A percentile compares a stretch with the other conserved stretches of the same genome.
Conservation (phyloP, 345 rosid species). For the Clarkia xantiana region DNA sequence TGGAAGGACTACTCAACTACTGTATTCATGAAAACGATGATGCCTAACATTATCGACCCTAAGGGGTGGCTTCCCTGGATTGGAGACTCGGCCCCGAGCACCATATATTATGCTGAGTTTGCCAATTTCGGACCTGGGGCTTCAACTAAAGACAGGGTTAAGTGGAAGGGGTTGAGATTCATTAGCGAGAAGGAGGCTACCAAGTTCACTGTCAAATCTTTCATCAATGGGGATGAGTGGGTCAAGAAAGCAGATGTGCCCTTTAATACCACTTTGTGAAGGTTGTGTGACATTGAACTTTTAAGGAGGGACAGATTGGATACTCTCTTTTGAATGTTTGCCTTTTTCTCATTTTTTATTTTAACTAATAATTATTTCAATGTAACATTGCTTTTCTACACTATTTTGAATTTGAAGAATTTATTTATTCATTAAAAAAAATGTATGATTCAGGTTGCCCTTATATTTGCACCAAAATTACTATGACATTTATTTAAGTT, state of each 20-base stretch:
- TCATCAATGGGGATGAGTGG: constrained; percentile 47
- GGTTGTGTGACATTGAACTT: no score
- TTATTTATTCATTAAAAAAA: no score
- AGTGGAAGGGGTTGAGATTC: constrained; percentile 48
- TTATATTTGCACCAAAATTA: no score
- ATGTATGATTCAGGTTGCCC: no score
- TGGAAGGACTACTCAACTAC: constrained; percentile 64
- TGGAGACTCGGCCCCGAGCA: constrained; percentile 43
- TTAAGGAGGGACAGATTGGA: no score
- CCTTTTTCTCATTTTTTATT: no score
- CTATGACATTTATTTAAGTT: no score
- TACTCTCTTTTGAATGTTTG: no score
- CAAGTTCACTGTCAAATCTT: constrained; percentile 38
- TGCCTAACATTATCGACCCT: constrained; percentile 36
- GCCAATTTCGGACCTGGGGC: constrained; percentile 41
- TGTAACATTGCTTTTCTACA: no score
- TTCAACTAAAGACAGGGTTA: constrained; percentile 35
- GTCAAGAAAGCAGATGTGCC: constrained; percentile 20
- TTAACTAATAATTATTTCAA: no score
- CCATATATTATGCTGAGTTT: constrained; percentile 45
- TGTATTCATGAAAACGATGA: constrained; percentile 26
- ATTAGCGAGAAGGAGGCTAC: constrained; percentile 20
- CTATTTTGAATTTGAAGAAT: no score
- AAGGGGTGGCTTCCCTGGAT: constrained; percentile 63
- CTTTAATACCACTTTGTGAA: constrained; percentile 29